phyloP scores from a whole-genome alignment of 495 filamentous ascomycete genomes.

The Lentithecium fluviatile region DNA sequence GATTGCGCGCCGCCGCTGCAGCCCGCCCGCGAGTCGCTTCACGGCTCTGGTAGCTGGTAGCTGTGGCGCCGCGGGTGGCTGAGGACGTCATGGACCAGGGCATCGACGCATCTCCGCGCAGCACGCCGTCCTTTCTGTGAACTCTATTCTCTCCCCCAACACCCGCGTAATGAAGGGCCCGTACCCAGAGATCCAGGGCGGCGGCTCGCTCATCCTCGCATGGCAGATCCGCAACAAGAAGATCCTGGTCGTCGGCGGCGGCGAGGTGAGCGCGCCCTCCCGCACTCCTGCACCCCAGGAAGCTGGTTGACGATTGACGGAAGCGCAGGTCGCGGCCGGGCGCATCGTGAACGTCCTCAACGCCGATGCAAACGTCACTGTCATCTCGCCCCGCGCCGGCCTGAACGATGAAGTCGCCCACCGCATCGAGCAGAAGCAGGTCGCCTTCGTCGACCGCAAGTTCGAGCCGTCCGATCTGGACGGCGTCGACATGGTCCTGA shows the following conservation, averaged over 20 bases:
- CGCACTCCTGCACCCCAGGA: neutral
- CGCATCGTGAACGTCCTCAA: conserved; percentile 91
- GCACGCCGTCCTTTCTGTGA: too few species aligned
- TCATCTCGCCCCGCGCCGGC: conserved; percentile 74
- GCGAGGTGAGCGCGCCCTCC: conserved; percentile 61
- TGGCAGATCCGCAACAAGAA: conserved; percentile 87
- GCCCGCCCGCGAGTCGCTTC: too few species aligned
- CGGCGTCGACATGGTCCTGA: conserved; percentile 78
- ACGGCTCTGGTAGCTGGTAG: too few species aligned
- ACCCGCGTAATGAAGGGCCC: conserved; percentile 31
- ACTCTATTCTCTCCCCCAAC: conserved; percentile 3
- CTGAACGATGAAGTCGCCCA: conserved; percentile 85
- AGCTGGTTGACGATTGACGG: conserved; percentile 37
- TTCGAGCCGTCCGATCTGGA: conserved; percentile 84
- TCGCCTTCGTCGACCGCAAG: conserved; percentile 73
- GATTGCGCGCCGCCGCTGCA: too few species aligned
- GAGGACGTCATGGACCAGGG: neutral
- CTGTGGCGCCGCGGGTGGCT: neutral
- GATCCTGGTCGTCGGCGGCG: conserved; percentile 86
- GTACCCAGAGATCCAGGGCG: conserved; percentile 72
- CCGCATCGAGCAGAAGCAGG: conserved; percentile 69
- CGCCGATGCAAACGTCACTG: conserved; percentile 85
- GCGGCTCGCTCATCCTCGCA: conserved; percentile 88
- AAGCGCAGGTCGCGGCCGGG: conserved; percentile 80
- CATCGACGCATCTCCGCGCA: conserved; percentile 23